Percentiles rank a stretch among this genome's conserved stretches.
Conservation (phyloP, 2,329 filamentous ascomycete genomes). For the Fusarium sp. region DNA sequence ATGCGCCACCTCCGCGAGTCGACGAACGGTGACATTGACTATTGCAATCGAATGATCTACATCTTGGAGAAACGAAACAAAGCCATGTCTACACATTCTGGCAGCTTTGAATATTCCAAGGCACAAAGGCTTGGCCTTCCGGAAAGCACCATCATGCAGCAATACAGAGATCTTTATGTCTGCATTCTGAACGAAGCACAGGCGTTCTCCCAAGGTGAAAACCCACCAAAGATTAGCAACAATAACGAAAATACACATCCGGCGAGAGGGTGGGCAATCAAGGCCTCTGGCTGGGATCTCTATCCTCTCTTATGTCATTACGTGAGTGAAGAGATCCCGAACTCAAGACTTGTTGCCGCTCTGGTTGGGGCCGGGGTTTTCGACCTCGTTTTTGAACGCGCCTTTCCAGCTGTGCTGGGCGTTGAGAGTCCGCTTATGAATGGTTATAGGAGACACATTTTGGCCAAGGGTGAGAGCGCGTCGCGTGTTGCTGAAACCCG, state of each 20-base stretch:
- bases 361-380: not conserved
- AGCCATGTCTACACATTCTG: not conserved
- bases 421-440: not conserved
- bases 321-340: not conserved
- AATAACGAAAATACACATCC: not conserved
- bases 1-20: not conserved
- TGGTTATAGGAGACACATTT: not conserved
- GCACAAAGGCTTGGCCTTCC: not conserved
- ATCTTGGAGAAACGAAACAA: not conserved
- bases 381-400: not conserved
- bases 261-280: not conserved
- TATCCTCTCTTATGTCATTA: not conserved
- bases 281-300: not conserved
- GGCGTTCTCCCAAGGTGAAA: not conserved
- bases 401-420: not conserved
- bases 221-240: not conserved
- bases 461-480: not conserved
- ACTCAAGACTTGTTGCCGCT: not conserved
- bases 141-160: not conserved
- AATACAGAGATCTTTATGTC: not conserved
- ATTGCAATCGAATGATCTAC: not conserved
- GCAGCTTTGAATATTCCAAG: not conserved
- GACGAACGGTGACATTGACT: not conserved
- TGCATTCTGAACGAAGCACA: not conserved
- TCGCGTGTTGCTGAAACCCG: accelerated